phyloP scores from a whole-genome alignment of 768 basidiomycete species.

The Xerocomus spinulosus region DNA sequence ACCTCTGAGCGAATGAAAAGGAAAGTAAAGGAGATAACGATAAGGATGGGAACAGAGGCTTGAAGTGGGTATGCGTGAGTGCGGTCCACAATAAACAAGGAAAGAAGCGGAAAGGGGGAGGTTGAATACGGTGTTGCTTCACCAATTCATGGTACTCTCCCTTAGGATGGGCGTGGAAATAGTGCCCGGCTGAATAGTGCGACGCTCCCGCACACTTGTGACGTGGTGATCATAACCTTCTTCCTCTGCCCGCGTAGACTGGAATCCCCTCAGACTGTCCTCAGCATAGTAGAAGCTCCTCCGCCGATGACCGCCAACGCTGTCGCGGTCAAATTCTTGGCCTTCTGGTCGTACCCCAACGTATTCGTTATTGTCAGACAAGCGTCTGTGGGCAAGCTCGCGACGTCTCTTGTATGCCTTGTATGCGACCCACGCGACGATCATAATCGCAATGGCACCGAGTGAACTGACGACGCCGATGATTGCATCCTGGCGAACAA shows the following conservation, averaged over 20 bases:
- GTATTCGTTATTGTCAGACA: conserved; percentile 48
- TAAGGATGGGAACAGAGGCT: conserved; percentile 1
- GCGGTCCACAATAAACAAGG: conserved; percentile 4
- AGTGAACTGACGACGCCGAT: conserved; percentile 86
- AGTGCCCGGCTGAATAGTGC: conserved; percentile 52
- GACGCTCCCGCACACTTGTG: conserved; percentile 49
- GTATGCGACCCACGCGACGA: conserved; percentile 68
- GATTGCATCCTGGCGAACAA: conserved; percentile 71
- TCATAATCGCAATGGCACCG: conserved; percentile 70
- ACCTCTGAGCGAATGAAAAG: conserved; percentile 2
- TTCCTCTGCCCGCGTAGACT: conserved; percentile 36
- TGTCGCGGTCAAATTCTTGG: conserved; percentile 75
- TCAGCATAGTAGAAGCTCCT: conserved; percentile 86
- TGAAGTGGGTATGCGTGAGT: conserved; percentile 13
- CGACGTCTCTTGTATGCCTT: conserved; percentile 62
- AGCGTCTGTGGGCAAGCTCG: conserved; percentile 65
- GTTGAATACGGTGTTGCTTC: conserved; percentile 13
- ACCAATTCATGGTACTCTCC: conserved; percentile 88
- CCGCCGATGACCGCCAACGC: conserved; percentile 65
- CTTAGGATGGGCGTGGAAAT: conserved; percentile 75
- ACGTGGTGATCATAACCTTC: conserved; percentile 33
- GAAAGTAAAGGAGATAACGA: not conserved
- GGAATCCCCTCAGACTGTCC: conserved; percentile 67
- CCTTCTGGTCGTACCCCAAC: conserved; percentile 54
- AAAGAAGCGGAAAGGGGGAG: not conserved